Evolutionary conservation across 139 green algal genomes (phyloP).

Genomic region (Coelastrella sp.): DNA sequence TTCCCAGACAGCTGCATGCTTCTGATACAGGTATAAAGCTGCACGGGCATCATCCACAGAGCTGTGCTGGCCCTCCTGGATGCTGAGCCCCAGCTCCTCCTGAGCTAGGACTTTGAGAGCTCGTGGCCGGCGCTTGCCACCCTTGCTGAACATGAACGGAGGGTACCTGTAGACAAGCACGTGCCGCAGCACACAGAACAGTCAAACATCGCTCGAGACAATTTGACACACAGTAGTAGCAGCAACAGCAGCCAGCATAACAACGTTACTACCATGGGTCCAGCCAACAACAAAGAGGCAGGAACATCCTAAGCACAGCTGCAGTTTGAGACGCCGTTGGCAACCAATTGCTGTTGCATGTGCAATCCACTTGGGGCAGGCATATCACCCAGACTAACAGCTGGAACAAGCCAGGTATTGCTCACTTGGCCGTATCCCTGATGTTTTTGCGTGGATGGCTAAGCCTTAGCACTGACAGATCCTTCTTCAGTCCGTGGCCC

Average conservation of each 20-base stretch:
- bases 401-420: too few relatives aligned
- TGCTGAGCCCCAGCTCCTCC: slow-evolving; percentile 36
- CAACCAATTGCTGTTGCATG: too few relatives aligned
- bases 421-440: slow-evolving; percentile 79
- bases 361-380: too few relatives aligned
- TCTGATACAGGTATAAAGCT: slow-evolving; percentile 82
- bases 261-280: too few relatives aligned
- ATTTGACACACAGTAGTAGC: too few relatives aligned
- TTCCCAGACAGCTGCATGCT: slow-evolving; percentile 56
- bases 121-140: slow-evolving; percentile 56
- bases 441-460: slow-evolving; percentile 81
- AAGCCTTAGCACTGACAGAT: slow-evolving; percentile 88
- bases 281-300: too few relatives aligned
- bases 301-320: too few relatives aligned
- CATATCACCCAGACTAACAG: too few relatives aligned
- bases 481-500: slow-evolving; percentile 90
- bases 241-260: too few relatives aligned
- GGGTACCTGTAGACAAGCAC: slow-evolving; percentile 63
- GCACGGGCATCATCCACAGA: slow-evolving; percentile 75
- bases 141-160: slow-evolving; percentile 75
- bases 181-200: background rate
- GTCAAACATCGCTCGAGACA: too few relatives aligned
- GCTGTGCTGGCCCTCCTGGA: slow-evolving; percentile 74
- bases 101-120: slow-evolving; percentile 73
- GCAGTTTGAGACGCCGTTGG: too few relatives aligned